Conservation (phyloP, 345 rosid species). For the Populus euphratica region DNA sequence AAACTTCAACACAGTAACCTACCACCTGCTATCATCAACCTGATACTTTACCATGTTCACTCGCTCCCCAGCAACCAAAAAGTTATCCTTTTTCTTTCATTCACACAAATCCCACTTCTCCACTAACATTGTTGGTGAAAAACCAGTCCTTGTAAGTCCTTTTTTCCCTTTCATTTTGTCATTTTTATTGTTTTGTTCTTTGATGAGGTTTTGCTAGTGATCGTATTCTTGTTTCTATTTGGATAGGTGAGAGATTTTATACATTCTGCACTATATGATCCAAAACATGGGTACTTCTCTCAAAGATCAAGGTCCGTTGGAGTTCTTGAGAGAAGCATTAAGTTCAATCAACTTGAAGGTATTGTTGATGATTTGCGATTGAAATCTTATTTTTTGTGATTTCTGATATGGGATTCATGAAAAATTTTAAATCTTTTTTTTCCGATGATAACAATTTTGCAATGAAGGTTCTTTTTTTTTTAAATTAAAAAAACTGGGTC, state of each 20-base stretch:
- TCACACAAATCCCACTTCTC: slow-evolving; percentile 46
- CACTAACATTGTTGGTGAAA: slow-evolving; percentile 53
- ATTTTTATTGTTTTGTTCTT: neutral
- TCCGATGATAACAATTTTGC: neutral
- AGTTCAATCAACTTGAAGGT: slow-evolving; percentile 83
- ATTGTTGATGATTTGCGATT: neutral
- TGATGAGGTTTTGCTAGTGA: neutral
- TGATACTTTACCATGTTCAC: slow-evolving; percentile 14
- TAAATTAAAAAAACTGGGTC: neutral
- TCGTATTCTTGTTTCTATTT: neutral
- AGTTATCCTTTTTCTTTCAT: slow-evolving; percentile 19
- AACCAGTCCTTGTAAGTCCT: slow-evolving; percentile 67
- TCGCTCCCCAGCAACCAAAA: slow-evolving; percentile 16
- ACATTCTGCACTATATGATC: slow-evolving; percentile 69
- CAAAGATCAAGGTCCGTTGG: slow-evolving; percentile 74
- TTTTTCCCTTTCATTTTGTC: neutral
- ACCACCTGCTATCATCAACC: neutral
- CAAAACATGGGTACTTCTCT: slow-evolving; percentile 85
- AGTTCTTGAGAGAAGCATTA: slow-evolving; percentile 72
- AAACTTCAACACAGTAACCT: neutral
- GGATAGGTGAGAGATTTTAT: slow-evolving; percentile 82
- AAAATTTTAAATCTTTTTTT: neutral
- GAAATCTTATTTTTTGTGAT: neutral
- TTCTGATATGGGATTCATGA: neutral
- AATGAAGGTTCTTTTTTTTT: neutral